Evolutionary conservation across 2,329 filamentous ascomycete genomes (phyloP), one percentile per base, ranked within the genome.

Genomic region (Trichoderma sp.): DNA sequence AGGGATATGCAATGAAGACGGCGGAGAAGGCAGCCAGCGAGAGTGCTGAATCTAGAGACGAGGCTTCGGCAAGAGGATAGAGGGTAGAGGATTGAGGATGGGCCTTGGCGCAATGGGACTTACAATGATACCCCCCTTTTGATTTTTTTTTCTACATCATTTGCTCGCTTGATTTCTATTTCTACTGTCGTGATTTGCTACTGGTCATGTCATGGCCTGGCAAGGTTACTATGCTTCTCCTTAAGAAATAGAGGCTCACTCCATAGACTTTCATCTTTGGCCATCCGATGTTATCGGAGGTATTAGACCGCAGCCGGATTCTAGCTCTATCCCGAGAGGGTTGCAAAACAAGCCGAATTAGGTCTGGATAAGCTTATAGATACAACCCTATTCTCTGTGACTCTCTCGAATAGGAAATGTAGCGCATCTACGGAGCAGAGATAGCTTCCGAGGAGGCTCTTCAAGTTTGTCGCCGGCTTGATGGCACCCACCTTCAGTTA

Each of bases 1-100:
- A 91, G 73, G 87, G 89, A 68, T 92, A 92, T 80, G 88, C 88
- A 13, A 81, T 86, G 63, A 86, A 84, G 76, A 73, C 76, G 32
- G 80, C 78, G 4, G 79, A 79, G 70, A 78, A 73, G 12, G 77
- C 75, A 6, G 80, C 80, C 15, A 81, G 79, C 12, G 82, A 83
- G 4, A 74, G 74, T 0, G 76, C 75, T 17, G 73, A 77, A 17
- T 74, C 75, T 4, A 73, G 72, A 17, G 74, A 71, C 9, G 73
- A 73, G 72, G 72, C 72, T 30, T 57, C 12, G 64, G 36, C 15
- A 12, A 39, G 55, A 63, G 32, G 30, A 43, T 47, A 63, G 71
- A 63, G 32, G 30, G 34, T 47, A 63, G 71, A 47, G 36, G 30
- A 43, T 47, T 58, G 68, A 57, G 28, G 6, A 28, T 20, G 34